phyloP scores from a whole-genome alignment of 306 rosid species.

The Prunus mume region DNA sequence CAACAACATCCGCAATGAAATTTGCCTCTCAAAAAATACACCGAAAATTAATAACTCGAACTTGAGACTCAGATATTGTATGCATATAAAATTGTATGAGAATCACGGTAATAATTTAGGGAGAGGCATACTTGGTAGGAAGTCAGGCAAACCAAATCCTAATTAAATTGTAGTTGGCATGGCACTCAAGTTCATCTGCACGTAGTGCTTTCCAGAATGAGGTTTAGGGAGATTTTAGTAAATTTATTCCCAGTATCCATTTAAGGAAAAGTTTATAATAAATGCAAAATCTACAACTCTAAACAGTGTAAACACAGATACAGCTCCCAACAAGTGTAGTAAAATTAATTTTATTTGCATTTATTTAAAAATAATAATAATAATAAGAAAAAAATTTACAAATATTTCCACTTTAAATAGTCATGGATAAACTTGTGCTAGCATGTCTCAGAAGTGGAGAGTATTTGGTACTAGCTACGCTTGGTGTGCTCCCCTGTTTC shows the following conservation, averaged over 20 bases:
- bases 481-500: not conserved
- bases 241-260: not conserved
- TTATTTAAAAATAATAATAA: not conserved
- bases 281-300: not conserved
- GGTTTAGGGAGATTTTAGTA: not conserved
- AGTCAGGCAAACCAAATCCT: not conserved
- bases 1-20: too few species aligned
- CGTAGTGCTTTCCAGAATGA: not conserved
- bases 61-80: too few species aligned
- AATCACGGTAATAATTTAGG: too few species aligned
- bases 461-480: conserved; percentile 26
- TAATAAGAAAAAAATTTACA: not conserved
- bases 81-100: too few species aligned
- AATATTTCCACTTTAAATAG: not conserved
- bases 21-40: too few species aligned
- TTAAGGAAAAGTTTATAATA: not conserved
- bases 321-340: not conserved
- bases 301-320: not conserved
- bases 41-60: too few species aligned
- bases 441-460: conserved; percentile 13
- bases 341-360: not conserved
- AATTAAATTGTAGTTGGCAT: not conserved
- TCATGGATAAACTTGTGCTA: conserved; percentile 2
- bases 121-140: not conserved
- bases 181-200: not conserved